These are phyloP conservation scores for Sesbania bispinosa DNA, from an alignment of 306 rosid species.

Conservation along the genomic window DNA sequence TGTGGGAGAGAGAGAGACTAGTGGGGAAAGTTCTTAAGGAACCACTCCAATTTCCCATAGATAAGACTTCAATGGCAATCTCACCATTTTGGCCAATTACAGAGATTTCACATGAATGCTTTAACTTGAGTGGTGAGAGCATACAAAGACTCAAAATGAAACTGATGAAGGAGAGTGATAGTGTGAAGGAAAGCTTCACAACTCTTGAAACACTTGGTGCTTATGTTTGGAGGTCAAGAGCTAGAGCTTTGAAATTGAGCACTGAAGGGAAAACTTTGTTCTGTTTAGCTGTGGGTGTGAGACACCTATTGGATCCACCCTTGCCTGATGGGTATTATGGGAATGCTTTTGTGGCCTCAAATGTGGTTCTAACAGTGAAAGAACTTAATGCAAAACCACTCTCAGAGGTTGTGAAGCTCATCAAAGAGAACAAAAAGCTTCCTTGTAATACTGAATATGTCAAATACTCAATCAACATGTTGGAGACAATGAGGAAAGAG, in stretches of 20 bases:
- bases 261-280: slow-evolving; percentile 39
- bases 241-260: slow-evolving; percentile 41
- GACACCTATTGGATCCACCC: slow-evolving; percentile 43
- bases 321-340: slow-evolving; percentile 60
- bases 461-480: slow-evolving; percentile 18
- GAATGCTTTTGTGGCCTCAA: slow-evolving; percentile 40
- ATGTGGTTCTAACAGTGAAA: slow-evolving; percentile 35
- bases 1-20: slow-evolving; percentile 55
- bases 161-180: slow-evolving; percentile 20
- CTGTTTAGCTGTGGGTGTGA: slow-evolving; percentile 41
- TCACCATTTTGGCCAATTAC: slow-evolving; percentile 47
- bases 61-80: slow-evolving; percentile 21
- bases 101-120: slow-evolving; percentile 35
- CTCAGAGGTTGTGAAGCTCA: slow-evolving; percentile 39
- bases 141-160: slow-evolving; percentile 40
- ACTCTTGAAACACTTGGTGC: slow-evolving; percentile 53
- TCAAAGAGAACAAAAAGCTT: slow-evolving; percentile 39
- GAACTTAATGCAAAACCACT: slow-evolving; percentile 46
- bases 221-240: slow-evolving; percentile 52
- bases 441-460: slow-evolving; percentile 28
- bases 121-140: slow-evolving; percentile 26
- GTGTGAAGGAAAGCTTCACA: slow-evolving; percentile 30
- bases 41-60: slow-evolving; percentile 24
- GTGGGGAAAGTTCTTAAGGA: slow-evolving; percentile 19
- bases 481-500: slow-evolving; percentile 22